These are phyloP conservation scores for Dovyalis caffra DNA, from an alignment of 345 rosid species.

Conservation along the genomic window DNA sequence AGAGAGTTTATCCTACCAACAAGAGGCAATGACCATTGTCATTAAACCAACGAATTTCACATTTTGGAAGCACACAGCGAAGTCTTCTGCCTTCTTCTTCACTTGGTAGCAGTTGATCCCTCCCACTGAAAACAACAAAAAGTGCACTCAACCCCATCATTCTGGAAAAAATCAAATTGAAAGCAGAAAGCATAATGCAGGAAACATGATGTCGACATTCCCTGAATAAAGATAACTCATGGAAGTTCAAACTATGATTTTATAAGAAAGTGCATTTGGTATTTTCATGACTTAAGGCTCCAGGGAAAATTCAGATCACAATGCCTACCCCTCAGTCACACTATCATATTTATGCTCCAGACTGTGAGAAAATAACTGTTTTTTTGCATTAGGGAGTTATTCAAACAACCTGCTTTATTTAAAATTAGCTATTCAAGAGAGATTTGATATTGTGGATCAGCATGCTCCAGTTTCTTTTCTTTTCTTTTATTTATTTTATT, in stretches of 20 bases:
- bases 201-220: background rate
- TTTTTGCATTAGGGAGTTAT: too few species aligned
- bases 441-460: too few species aligned
- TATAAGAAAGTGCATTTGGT: background rate
- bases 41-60: constrained; percentile 52
- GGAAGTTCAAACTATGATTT: too few species aligned
- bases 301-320: too few species aligned
- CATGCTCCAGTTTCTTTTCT: too few species aligned
- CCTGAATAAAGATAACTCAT: too few species aligned
- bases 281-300: too few species aligned
- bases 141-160: background rate
- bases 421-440: background rate
- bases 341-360: too few species aligned
- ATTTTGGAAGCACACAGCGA: constrained; percentile 33
- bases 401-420: background rate
- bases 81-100: constrained; percentile 58
- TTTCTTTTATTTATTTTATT: too few species aligned
- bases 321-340: too few species aligned
- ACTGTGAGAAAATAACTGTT: too few species aligned
- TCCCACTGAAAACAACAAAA: constrained; percentile 44
- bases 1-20: constrained; percentile 46
- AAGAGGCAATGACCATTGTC: constrained; percentile 64
- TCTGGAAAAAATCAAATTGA: constrained; percentile 6
- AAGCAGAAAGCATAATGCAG: background rate
- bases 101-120: constrained; percentile 69